Base-by-base conservation (phyloP, 495 filamentous ascomycete genomes). In the Aspergillus bertholletiae region DNA sequence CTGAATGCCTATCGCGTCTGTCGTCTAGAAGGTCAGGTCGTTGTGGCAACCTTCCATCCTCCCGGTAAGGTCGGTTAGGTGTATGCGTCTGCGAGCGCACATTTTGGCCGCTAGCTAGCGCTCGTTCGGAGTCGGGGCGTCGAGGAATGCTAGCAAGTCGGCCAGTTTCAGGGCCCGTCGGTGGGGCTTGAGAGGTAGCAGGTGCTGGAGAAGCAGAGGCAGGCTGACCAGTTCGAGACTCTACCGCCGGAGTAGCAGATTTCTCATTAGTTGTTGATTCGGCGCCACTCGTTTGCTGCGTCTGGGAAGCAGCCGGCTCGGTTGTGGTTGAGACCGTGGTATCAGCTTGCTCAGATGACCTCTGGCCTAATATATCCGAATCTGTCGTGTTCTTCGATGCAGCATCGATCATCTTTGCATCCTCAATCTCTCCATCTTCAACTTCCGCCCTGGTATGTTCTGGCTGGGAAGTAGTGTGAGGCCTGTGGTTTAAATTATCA, bases 371-470 rank as follows among this genome's bases (percentile, higher is more conserved):
- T 27, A 53, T 48, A 9, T 47, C 55, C 12, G 34, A 18, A 28
- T 60, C 60, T 7, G 62, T 53, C 1, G 41, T 11, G 22, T 45
- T 57, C 30, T 49, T 66, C 3, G 53, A 43, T 49, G 70, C 22
- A 34, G 55, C 60, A 63, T 78, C 70, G 11, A 56, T 53, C 69
- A 77, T 74, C 58, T 81, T 86, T 12, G 75, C 77, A 69, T 91
- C 86, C 60, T 88, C 84, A 28, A 90, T 87, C 61, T 92, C 88
- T 22, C 88, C 88, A 70, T 91, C 88, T 64, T 91, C 88, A 46
- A 86, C 86, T 61, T 92, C 88, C 9, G 65, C 53, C 44, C 69
- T 74, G 12, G 71, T 57, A 40, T 53, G 26, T 58, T 56, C 66
- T 40, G 57, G 60, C 27, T 63, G 70, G 18, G 61, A 56, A 55